Conservation (phyloP, 352 stramenopile species). For the Thraustochytrium striatum region DNA sequence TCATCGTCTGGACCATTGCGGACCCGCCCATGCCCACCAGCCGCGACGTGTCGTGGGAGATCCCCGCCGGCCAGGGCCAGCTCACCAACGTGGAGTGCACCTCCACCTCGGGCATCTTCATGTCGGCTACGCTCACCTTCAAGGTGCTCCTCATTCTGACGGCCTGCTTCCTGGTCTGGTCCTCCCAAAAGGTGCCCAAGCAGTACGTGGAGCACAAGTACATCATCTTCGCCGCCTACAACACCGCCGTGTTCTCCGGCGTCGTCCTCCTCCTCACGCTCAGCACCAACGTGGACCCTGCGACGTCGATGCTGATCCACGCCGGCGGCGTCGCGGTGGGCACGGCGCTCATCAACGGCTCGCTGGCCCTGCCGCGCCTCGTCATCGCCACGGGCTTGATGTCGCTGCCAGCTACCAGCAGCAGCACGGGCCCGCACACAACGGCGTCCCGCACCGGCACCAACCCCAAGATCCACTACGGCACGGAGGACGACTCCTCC, state of each 20-base stretch:
- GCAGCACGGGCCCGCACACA: too few relatives aligned
- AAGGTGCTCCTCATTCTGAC: neutral
- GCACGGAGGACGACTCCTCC: too few relatives aligned
- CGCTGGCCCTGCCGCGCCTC: neutral
- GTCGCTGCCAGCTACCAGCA: too few relatives aligned
- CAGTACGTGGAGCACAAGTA: slow-evolving; percentile 5
- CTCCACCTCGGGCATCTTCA: neutral
- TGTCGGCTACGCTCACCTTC: neutral
- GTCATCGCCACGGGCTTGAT: neutral
- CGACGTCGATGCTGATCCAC: neutral
- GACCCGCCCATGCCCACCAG: neutral
- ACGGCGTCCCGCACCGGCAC: too few relatives aligned
- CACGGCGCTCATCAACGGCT: neutral
- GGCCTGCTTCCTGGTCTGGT: neutral
- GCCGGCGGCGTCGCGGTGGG: neutral
- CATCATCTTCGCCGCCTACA: slow-evolving; percentile 11
- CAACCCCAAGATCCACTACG: too few relatives aligned
- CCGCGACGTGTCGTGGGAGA: neutral
- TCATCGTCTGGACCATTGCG: neutral
- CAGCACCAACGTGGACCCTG: neutral
- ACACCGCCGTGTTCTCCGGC: slow-evolving; percentile 6
- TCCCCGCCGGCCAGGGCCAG: neutral
- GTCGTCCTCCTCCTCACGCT: neutral
- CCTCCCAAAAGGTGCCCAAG: neutral
- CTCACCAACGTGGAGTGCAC: neutral